Evolutionary conservation across 2,329 filamentous ascomycete genomes (phyloP).

Genomic region (Hypoxylon sp.): DNA sequence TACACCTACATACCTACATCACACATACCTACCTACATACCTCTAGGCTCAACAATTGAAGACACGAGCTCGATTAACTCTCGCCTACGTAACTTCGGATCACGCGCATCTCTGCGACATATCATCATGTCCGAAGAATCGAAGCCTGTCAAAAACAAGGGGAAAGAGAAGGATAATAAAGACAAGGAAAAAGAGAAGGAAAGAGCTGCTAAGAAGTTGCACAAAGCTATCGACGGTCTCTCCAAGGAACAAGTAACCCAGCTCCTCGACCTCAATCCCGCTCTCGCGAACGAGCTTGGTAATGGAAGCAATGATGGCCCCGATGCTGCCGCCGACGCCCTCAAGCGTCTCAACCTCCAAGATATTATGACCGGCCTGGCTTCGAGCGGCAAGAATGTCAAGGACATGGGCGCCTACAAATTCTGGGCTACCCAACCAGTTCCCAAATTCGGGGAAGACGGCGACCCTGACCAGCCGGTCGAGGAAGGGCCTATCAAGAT

Average conservation of each 20-base stretch:
- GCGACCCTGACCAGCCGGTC: constrained; percentile 64
- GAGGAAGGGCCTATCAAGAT: constrained; percentile 88
- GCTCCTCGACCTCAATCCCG: constrained; percentile 80
- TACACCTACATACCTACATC: no score
- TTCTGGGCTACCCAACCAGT: constrained; percentile 99
- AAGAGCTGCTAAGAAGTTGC: constrained; percentile 67
- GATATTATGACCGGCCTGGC: constrained; percentile 83
- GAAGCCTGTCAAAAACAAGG: constrained; percentile 69
- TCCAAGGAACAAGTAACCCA: constrained; percentile 72
- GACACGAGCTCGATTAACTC: constrained; percentile 19
- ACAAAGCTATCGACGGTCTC: constrained; percentile 67
- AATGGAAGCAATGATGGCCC: constrained; percentile 54
- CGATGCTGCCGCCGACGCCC: constrained; percentile 62
- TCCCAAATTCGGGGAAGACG: constrained; percentile 79
- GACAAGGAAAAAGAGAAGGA: constrained; percentile 62
- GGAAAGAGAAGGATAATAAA: constrained; percentile 62
- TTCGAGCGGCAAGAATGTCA: constrained; percentile 86
- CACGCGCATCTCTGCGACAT: not conserved
- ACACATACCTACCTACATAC: constrained; percentile 5
- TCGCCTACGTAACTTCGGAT: constrained; percentile 6
- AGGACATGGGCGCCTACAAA: constrained; percentile 97
- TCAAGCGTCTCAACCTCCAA: constrained; percentile 76
- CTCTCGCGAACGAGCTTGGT: constrained; percentile 73
- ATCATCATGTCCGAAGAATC: constrained; percentile 68
- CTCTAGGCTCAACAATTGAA: not conserved